Evolutionary conservation across 192 early-diverging fungal genomes (phyloP), one percentile per base, ranked within the genome.

Genomic region (Allomyces macrogynus): DNA sequence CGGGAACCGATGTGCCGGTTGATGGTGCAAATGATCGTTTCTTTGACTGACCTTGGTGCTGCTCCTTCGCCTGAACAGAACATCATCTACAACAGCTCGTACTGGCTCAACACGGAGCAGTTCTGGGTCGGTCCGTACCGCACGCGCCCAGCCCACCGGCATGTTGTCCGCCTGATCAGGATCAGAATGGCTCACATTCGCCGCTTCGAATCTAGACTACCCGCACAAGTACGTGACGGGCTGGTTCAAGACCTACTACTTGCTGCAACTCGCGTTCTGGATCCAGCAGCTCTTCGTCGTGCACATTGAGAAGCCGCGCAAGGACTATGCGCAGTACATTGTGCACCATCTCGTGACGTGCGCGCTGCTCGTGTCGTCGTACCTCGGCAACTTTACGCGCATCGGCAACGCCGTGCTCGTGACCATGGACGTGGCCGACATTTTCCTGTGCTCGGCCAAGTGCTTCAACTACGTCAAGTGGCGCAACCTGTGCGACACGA

Each of bases 351-450:
- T 87, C 24, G 83, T 92, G 23, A 90, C 89, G 20, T 81, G 80
- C 62, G 74, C 76, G 0, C 71, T 92, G 24, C 72, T 90, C 25
- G 77, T 76, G 54, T 70, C 75, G 63, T 85, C 83, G 14, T 84
- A 90, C 67, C 78, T 68, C 60, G 77, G 71, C 67, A 83, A 89
- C 69, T 88, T 78, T 63, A 86, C 83, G 10, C 82, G 85, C 24
- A 79, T 89, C 63, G 89, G 89, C 23, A 86, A 90, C 64, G 85
- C 83, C 62, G 79, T 89, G 23, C 71, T 92, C 62, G 79, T 80
- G 62, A 77, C 76, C 70, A 86, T 89, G 85, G 89, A 92, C 72
- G 76, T 87, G 49, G 75, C 85, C 20, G 89, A 92, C 71, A 82
- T 92, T 43, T 81, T 87, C 65, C 75, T 90, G 57, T 79, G 75